Evolutionary conservation across 192 early-diverging fungal genomes (phyloP), one percentile per base, ranked within the genome.

Genomic region (Oehlia diaphana): DNA sequence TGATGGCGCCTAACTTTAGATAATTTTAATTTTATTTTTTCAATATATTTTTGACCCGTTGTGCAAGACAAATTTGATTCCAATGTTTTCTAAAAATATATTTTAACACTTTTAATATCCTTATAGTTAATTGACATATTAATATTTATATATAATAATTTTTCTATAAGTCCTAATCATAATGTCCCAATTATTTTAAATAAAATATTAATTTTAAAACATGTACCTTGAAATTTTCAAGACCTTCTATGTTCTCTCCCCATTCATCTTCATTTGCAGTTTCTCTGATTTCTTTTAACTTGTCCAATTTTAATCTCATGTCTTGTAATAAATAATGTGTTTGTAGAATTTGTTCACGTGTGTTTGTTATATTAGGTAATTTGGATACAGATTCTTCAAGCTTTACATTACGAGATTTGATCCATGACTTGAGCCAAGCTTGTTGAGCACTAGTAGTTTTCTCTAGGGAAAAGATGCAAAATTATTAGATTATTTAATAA

Each of bases 1-100:
- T 80, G 62, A 49, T 80, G 79, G 16, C 79, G 53, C 39, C 71
- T 42, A 26, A 50, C 76, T 35, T 80, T 80, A 19, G 50, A 63
- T n/a, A 80, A 23, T 68, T 80, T 80, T 19, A 28, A 2, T 64
- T 74, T 80, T 4, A 77, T n/a, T 19, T 76, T 50, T 3, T 65
- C 53, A 26, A 44, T 47, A 50, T 58, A 78, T 44, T 68, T 19
- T n/a, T 47, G 21, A 78, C 69, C 62, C 4, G 28, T 53, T 3
- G 35, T 28, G 9, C 31, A 62, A 21, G 63, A 67, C 1, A 68
- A 44, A 53, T 47, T 47, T 5, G 16, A 35, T 23, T 78, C 66
- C 9, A 47, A 58, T 35, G 14, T 65, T 14, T 23, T 42, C 76
- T 78, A 49, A 63, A 16, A 10, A 63, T 23, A 68, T 1, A 21